Percentiles rank a stretch among this genome's conserved stretches.
Conservation (phyloP, 805 yeast species). For the Starmerella kuoi region DNA sequence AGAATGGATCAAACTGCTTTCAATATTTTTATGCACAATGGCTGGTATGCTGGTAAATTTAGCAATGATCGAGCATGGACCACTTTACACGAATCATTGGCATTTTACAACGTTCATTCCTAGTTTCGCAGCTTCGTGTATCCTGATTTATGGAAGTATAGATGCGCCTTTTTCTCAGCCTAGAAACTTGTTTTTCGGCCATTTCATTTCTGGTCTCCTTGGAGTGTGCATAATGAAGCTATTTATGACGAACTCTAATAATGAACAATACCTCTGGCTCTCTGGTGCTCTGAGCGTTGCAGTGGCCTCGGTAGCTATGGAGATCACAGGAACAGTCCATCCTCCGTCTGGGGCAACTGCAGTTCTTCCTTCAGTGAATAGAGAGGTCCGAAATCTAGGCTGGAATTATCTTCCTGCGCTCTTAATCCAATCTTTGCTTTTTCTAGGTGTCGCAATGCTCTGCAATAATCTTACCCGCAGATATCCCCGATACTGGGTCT, state of each 20-base stretch:
- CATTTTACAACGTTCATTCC: conserved; percentile 26
- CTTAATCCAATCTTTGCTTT: conserved; percentile 38
- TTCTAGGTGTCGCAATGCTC: conserved; percentile 40
- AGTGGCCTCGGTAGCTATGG: conserved; percentile 42
- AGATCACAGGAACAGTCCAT: conserved; percentile 44
- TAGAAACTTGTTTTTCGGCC: conserved; percentile 45
- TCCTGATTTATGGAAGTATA: conserved; percentile 44
- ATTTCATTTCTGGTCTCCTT: conserved; percentile 39
- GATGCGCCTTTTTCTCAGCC: conserved; percentile 55
- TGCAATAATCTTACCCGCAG: conserved; percentile 41
- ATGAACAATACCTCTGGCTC: conserved; percentile 41
- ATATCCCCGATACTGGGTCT: conserved; percentile 48
- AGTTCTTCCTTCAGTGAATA: conserved; percentile 42
- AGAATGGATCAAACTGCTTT: conserved; percentile 8
- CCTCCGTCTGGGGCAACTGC: conserved; percentile 70
- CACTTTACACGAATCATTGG: conserved; percentile 20
- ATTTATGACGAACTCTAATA: conserved; percentile 36
- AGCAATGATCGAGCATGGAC: conserved; percentile 22
- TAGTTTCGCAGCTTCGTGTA: conserved; percentile 47
- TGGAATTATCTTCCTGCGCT: conserved; percentile 58
- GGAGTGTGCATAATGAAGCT: conserved; percentile 46
- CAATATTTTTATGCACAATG: conserved; percentile 23
- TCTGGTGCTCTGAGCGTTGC: conserved; percentile 49
- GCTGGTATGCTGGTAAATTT: conserved; percentile 24
- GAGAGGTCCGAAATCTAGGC: conserved; percentile 36